Base-by-base conservation (phyloP, 2,329 filamentous ascomycete species). In the Aspergillus costaricaensis region DNA sequence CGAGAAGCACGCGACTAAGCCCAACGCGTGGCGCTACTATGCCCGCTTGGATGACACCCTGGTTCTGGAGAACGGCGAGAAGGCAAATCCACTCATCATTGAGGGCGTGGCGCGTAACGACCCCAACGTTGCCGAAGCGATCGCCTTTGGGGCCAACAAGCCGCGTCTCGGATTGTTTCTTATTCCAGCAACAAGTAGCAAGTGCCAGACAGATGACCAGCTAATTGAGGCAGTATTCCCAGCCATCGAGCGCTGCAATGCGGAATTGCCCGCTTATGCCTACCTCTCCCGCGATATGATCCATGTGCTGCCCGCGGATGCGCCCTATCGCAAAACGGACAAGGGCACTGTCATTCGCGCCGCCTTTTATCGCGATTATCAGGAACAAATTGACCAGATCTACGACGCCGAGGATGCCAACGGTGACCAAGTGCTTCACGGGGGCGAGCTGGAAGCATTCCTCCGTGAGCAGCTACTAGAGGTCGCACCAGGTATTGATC, bases 121-220 rank as follows among this genome's bases (percentile, higher is more conserved):
- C 49, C 72, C 77, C 1, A 72, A 82, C 0, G 82, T 88, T 0
- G 76, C 79, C 10, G 86, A 88, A 62, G 82, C 81, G 0, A 76
- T 87, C 3, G 80, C 87, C 1, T 86, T 88, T 61, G 86, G 86
- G 0, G 78, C 81, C 2, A 83, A 82, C 10, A 79, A 77, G 49
- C 75, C 80, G 1, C 76, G 82, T n/a, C 81, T 83, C 0, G 86
- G 85, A 1, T 65, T 86, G 7, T 65, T 88, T n/a, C 73, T 88
- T 15, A 74, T 88, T 23, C 80, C 81, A 19, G 76, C 79, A 14
- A 78, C 50, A 2, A 23, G 81, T 12, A 71, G 74, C 4, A 77
- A 78, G 0, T 67, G 68, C 0, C 71, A 83, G 54, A 67, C 76
- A 0, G 74, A 81, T 2, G 70, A 78, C 0, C 77, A 85, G 10